A percentile compares a stretch with the other conserved stretches of the same genome.
phyloP scores from a whole-genome alignment of 768 basidiomycete genomes.

The Auriscalpium microsporum region DNA sequence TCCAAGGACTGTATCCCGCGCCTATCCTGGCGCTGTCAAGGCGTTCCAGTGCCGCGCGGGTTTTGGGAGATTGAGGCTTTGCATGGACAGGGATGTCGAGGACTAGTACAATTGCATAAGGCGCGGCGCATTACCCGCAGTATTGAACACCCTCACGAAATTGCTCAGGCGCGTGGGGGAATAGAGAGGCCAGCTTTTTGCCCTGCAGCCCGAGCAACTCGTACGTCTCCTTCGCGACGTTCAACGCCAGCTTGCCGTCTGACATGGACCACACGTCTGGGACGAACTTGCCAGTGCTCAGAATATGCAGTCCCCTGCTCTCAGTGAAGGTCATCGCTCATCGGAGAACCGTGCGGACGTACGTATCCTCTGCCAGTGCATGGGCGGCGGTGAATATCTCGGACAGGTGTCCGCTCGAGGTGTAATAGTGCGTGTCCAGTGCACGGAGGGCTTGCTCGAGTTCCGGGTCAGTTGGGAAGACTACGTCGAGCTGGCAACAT shows the following conservation, averaged over 20 bases:
- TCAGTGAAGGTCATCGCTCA: neutral
- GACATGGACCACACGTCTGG: slow-evolving; percentile 60
- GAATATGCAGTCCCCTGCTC: slow-evolving; percentile 1
- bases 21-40: no score
- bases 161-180: no score
- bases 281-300: slow-evolving; percentile 22
- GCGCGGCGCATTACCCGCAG: no score
- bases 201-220: slow-evolving; percentile 56
- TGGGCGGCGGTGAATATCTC: slow-evolving; percentile 32
- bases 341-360: slow-evolving; percentile 1
- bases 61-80: no score
- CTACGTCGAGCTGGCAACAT: slow-evolving; percentile 46
- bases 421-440: slow-evolving; percentile 37
- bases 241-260: slow-evolving; percentile 50
- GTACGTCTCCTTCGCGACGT: slow-evolving; percentile 48
- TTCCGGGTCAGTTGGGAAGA: slow-evolving; percentile 40
- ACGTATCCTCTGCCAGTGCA: slow-evolving; percentile 20
- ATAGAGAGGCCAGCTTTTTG: slow-evolving; percentile 29
- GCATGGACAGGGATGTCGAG: no score
- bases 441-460: slow-evolving; percentile 33
- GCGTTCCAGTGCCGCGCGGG: no score
- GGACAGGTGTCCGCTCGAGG: slow-evolving; percentile 34
- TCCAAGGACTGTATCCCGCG: no score
- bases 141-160: slow-evolving; percentile 24
- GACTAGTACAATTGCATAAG: no score